Evolutionary conservation across 75 land plant genomes (phyloP), one percentile per base, ranked within the genome.

Genomic region (Ceratopteris richardii): DNA sequence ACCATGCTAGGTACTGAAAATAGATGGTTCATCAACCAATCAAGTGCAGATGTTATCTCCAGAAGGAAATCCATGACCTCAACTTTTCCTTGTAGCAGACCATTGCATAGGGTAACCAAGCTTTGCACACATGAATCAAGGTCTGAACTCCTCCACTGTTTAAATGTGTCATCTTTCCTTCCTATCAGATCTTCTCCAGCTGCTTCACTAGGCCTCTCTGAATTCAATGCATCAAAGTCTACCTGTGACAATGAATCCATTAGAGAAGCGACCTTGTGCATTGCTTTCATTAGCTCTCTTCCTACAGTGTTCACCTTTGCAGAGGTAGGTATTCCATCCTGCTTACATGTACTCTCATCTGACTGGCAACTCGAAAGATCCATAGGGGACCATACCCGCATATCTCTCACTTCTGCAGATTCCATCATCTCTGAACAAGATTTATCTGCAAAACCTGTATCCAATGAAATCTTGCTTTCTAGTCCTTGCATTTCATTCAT

Each of bases 1-100:
- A 81, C 72, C 52, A 79, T 85, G 58, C 82, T 82, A 65, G 76
- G 82, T 48, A 79, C 60, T 11, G 82, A 76, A 60, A 73, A 82
- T 31, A 84, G 73, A 50, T 82, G 76, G 29, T 65, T 76, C 42
- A 92, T 48, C 23, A 92, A 61, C 79, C 83, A 89, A 13, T 83
- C 83, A 28, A 93, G 56, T 42, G 79, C 62, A 62, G 70, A 63
- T 54, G 69, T 43, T 18, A 82, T 60, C 48, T 79, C 80, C 47
- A 51, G 51, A 36, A 69, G 58, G 57, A 89, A 85, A 24, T 65
- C 70, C 23, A 77, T 62, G 17, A 83, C 12, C 28, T 76, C 66
- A 13, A 67, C 58, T 58, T 79, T 82, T 27, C 77, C 79, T 54
- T 67, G 61, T 51, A 86, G 53, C 14, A 88, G 46, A 39, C 81